Conservation (phyloP, 495 filamentous ascomycete genomes). For the Pseudomonodictys pantanalensis region DNA sequence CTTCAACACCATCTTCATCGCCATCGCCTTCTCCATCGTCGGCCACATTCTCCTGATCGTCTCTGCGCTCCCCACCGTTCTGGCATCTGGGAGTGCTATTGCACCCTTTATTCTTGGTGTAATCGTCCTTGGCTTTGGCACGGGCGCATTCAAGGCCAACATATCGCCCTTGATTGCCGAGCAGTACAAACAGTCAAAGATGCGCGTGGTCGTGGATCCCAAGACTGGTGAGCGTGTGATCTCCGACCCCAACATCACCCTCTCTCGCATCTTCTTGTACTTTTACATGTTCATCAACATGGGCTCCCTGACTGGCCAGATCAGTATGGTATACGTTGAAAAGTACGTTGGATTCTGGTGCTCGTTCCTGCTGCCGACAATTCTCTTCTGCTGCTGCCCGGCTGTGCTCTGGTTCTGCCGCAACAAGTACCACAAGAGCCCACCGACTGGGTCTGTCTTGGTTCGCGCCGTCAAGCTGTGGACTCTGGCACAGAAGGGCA, state of each 20-base stretch:
- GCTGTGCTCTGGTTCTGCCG: slow-evolving; percentile 61
- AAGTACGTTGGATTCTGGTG: slow-evolving; percentile 79
- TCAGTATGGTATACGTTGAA: slow-evolving; percentile 65
- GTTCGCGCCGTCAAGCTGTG: slow-evolving; percentile 56
- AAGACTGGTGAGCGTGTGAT: slow-evolving; percentile 54
- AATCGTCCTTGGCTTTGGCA: slow-evolving; percentile 62
- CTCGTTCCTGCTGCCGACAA: slow-evolving; percentile 47
- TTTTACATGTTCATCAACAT: slow-evolving; percentile 72
- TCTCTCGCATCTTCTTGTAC: slow-evolving; percentile 57
- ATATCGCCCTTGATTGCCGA: slow-evolving; percentile 61
- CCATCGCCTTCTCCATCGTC: slow-evolving; percentile 58
- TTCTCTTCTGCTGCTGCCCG: slow-evolving; percentile 56
- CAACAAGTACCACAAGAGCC: slow-evolving; percentile 55
- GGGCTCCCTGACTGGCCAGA: slow-evolving; percentile 55
- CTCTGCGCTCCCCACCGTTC: slow-evolving; percentile 61
- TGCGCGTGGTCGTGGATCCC: slow-evolving; percentile 20
- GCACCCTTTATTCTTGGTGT: slow-evolving; percentile 61
- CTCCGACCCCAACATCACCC: slow-evolving; percentile 65
- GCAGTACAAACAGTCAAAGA: slow-evolving; percentile 48
- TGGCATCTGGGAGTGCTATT: slow-evolving; percentile 54
- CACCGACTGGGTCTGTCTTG: slow-evolving; percentile 64
- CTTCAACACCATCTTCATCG: slow-evolving; percentile 63
- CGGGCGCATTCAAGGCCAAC: slow-evolving; percentile 64
- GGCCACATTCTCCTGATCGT: slow-evolving; percentile 67
- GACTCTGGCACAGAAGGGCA: slow-evolving; percentile 58